Evolutionary conservation across 352 stramenopile genomes (phyloP).

Genomic region (Paralagenidium karlingii): DNA sequence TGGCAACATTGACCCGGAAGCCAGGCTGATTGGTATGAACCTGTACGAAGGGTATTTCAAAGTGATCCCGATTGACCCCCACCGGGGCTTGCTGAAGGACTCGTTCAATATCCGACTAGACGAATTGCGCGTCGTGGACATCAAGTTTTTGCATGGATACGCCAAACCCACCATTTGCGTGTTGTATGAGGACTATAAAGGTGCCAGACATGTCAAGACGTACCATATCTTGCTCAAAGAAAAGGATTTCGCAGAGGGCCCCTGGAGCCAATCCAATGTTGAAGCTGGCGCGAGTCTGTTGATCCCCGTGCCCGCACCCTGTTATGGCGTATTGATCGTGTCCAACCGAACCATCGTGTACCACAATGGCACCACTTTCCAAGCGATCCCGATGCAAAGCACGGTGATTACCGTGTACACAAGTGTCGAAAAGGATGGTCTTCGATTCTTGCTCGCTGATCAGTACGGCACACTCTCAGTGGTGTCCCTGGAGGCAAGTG

Average conservation of each 20-base stretch:
- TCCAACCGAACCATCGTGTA: slow-evolving; percentile 89
- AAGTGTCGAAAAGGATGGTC: slow-evolving; percentile 79
- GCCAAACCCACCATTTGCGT: slow-evolving; percentile 85
- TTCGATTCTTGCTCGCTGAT: slow-evolving; percentile 81
- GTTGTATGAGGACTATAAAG: slow-evolving; percentile 86
- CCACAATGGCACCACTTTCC: slow-evolving; percentile 79
- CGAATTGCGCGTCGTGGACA: slow-evolving; percentile 87
- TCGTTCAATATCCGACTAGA: slow-evolving; percentile 90
- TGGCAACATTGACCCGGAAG: slow-evolving; percentile 80
- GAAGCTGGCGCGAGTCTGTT: slow-evolving; percentile 78
- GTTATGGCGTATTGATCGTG: slow-evolving; percentile 83
- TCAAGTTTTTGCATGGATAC: slow-evolving; percentile 87
- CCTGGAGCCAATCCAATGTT: slow-evolving; percentile 84
- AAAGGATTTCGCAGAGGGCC: slow-evolving; percentile 82
- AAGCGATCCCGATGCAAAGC: slow-evolving; percentile 86
- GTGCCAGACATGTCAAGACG: slow-evolving; percentile 84
- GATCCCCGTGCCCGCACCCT: slow-evolving; percentile 75
- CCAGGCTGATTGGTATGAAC: slow-evolving; percentile 83
- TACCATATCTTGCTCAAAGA: slow-evolving; percentile 85
- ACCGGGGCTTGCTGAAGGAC: slow-evolving; percentile 65
- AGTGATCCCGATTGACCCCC: slow-evolving; percentile 77
- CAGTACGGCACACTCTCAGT: slow-evolving; percentile 85
- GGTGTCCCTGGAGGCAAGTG: slow-evolving; percentile 71
- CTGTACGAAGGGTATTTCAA: slow-evolving; percentile 88
- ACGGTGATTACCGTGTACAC: slow-evolving; percentile 86